These are phyloP conservation scores for Sporothrix curviconia DNA, from an alignment of 2,329 filamentous ascomycete genomes.

Conservation along the genomic window DNA sequence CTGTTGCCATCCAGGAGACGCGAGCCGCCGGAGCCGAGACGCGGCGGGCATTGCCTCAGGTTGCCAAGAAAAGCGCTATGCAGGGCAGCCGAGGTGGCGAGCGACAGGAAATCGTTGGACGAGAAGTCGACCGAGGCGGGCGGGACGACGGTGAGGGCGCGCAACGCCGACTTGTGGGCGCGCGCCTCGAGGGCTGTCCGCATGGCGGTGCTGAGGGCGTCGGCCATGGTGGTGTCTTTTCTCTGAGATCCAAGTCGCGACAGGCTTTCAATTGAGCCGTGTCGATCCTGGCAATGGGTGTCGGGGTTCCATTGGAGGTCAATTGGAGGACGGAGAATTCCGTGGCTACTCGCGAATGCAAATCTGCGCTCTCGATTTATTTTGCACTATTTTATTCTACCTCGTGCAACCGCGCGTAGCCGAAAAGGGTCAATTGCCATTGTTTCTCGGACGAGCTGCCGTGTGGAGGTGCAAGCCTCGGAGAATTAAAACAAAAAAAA, in stretches of 20 bases:
- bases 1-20: slow-evolving; percentile 20
- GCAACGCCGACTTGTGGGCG: slow-evolving; percentile 3
- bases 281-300: no score
- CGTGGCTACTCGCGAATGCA: no score
- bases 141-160: not conserved
- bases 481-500: no score
- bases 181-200: not conserved
- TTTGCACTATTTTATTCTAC: not conserved
- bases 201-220: not conserved
- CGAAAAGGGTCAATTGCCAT: no score
- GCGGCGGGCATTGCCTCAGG: not conserved
- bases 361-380: no score
- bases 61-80: slow-evolving; percentile 38
- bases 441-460: no score
- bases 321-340: no score
- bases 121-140: slow-evolving; percentile 53
- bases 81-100: slow-evolving; percentile 39
- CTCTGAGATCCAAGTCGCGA: no score
- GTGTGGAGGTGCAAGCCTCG: no score
- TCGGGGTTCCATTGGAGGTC: no score
- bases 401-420: not conserved
- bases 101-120: slow-evolving; percentile 73
- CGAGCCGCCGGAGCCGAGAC: not conserved
- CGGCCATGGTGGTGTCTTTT: not conserved
- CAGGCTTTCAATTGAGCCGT: no score